phyloP scores from a whole-genome alignment of 345 rosid genomes.

The Eucalyptus cloeziana region DNA sequence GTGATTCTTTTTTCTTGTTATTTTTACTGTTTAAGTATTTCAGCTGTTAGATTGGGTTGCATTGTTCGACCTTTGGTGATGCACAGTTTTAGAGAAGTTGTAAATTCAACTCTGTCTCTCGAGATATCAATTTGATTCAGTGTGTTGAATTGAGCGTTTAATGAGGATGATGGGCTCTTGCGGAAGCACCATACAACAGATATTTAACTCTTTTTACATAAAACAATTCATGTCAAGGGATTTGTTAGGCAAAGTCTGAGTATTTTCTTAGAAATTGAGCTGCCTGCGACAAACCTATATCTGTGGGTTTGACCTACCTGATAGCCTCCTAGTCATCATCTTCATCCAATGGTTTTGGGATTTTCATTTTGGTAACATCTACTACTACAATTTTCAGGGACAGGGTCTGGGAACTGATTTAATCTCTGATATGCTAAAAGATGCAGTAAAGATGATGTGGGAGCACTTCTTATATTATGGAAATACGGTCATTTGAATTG shows the following conservation, averaged over 20 bases:
- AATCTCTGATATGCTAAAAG: constrained; percentile 15
- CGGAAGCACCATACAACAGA: not conserved
- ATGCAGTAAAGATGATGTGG: constrained; percentile 25
- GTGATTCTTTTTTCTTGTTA: not conserved
- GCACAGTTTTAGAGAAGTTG: not conserved
- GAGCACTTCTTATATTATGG: constrained; percentile 8
- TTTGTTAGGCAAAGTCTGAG: not conserved
- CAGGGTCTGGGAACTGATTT: not conserved
- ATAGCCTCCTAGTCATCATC: not conserved
- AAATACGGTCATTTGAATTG: not conserved
- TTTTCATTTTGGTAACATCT: not conserved
- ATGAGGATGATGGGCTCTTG: not conserved
- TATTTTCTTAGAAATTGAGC: not conserved
- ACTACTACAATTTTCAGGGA: constrained; percentile 6
- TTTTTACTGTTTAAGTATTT: not conserved
- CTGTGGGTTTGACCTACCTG: not conserved
- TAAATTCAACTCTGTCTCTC: not conserved
- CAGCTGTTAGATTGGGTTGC: not conserved
- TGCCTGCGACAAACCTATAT: not conserved
- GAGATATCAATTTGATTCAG: not conserved
- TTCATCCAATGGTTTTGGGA: not conserved
- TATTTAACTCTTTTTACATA: not conserved
- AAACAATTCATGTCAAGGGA: not conserved
- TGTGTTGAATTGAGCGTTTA: not conserved
- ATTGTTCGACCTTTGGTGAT: not conserved